A percentile compares a stretch with the other conserved stretches of the same genome.
phyloP scores from a whole-genome alignment of 805 yeast genomes.

The Lipomyces japonicus region DNA sequence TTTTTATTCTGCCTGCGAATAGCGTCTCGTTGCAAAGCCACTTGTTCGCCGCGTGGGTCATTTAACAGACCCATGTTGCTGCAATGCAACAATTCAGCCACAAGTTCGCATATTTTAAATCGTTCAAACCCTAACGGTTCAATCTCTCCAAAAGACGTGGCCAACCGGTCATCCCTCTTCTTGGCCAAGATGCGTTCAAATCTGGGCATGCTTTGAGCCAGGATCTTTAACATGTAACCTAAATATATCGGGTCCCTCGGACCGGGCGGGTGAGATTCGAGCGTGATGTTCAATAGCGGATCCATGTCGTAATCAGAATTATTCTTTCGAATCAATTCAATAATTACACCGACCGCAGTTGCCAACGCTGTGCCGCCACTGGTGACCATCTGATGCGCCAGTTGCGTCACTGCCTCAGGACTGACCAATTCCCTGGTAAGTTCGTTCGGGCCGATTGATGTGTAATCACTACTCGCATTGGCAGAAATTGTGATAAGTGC shows the following conservation, averaged over 20 bases:
- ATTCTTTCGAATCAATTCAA: conserved; percentile 90
- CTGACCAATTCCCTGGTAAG: conserved; percentile 87
- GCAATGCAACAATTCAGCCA: conserved; percentile 93
- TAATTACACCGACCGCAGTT: conserved; percentile 90
- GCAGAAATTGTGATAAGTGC: conserved; percentile 93
- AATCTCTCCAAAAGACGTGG: conserved; percentile 62
- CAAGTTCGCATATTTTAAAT: conserved; percentile 83
- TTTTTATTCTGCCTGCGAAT: conserved; percentile 46
- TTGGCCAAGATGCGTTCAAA: conserved; percentile 59
- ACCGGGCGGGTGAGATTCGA: conserved; percentile 88
- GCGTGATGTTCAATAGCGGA: conserved; percentile 75
- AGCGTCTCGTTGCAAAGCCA: conserved; percentile 64
- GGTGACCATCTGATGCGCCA: conserved; percentile 78
- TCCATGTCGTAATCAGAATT: conserved; percentile 92
- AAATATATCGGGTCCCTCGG: conserved; percentile 89
- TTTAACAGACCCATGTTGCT: conserved; percentile 94
- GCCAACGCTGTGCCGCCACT: conserved; percentile 75
- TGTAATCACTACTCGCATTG: conserved; percentile 81
- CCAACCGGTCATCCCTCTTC: conserved; percentile 39
- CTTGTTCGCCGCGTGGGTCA: conserved; percentile 64
- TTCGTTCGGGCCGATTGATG: conserved; percentile 94
- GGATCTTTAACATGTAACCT: conserved; percentile 76
- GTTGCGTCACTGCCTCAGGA: conserved; percentile 57
- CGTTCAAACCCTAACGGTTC: conserved; percentile 86
- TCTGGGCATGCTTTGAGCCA: conserved; percentile 67